Conservation (phyloP, 768 basidiomycete genomes). For the Phanerochaete sordida region DNA sequence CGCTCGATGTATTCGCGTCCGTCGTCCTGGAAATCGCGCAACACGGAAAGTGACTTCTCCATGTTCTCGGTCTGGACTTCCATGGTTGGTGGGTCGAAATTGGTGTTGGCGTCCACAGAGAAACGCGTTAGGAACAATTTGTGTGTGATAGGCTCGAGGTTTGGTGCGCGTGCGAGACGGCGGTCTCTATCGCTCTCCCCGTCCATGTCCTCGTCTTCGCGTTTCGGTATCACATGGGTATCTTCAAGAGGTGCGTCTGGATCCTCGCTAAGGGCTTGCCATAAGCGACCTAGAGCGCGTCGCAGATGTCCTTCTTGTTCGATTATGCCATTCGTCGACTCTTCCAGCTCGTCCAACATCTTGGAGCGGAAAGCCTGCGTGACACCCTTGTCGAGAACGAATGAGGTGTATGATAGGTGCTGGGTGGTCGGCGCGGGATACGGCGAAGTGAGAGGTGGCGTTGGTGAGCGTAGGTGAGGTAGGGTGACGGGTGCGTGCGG, state of each 20-base stretch:
- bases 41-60: constrained; percentile 68
- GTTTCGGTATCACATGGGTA: constrained; percentile 57
- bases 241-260: constrained; percentile 36
- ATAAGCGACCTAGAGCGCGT: constrained; percentile 72
- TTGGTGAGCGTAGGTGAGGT: constrained; percentile 74
- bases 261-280: constrained; percentile 79
- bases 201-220: constrained; percentile 52
- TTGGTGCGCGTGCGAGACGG: constrained; percentile 58
- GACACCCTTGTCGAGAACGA: constrained; percentile 81
- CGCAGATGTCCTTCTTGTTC: constrained; percentile 76
- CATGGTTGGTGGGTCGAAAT: constrained; percentile 53
- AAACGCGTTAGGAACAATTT: constrained; percentile 62
- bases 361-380: constrained; percentile 81
- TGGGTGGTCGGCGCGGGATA: constrained; percentile 65
- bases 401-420: constrained; percentile 76
- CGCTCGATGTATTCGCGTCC: constrained; percentile 84
- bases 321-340: constrained; percentile 79
- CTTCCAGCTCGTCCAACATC: constrained; percentile 74
- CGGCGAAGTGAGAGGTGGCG: constrained; percentile 74
- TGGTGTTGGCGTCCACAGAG: constrained; percentile 41
- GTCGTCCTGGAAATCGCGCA: constrained; percentile 84
- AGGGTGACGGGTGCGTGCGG: constrained; percentile 71
- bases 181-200: constrained; percentile 34
- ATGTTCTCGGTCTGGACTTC: constrained; percentile 66
- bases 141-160: constrained; percentile 60